Conservation (phyloP, 1,139 yeast genomes). For the Diutina catenulata region DNA sequence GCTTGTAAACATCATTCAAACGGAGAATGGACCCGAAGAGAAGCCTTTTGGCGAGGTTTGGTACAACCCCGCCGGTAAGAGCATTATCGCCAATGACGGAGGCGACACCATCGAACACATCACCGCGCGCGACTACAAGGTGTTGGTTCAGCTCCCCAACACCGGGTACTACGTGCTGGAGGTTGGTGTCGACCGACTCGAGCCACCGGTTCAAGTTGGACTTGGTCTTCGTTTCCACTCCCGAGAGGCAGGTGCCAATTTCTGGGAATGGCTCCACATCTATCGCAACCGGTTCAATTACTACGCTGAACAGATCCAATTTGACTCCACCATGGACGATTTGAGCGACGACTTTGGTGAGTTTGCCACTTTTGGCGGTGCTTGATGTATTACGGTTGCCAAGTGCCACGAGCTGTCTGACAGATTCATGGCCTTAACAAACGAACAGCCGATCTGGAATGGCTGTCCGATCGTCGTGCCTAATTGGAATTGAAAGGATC, state of each 20-base stretch:
- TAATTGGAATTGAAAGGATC: too few relatives aligned
- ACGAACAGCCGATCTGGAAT: too few relatives aligned
- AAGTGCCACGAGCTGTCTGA: too few relatives aligned
- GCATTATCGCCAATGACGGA: background rate
- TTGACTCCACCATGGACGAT: background rate
- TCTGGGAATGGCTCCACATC: background rate
- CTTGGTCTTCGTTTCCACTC: background rate
- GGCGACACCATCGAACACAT: background rate
- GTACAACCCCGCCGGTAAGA: background rate
- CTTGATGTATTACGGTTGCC: too few relatives aligned
- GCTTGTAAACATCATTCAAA: background rate
- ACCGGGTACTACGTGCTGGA: slow-evolving; percentile 1
- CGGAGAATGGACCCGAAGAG: background rate
- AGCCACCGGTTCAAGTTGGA: slow-evolving; percentile 1
- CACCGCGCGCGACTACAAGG: background rate
- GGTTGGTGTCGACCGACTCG: too few relatives aligned
- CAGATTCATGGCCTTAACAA: too few relatives aligned
- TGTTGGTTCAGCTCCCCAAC: background rate
- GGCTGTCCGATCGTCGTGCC: too few relatives aligned
- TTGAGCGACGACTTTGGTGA: slow-evolving; percentile 3
- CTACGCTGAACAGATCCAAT: background rate
- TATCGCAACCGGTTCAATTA: background rate
- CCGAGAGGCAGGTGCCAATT: background rate
- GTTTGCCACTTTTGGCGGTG: background rate
- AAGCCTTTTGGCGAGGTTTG: slow-evolving; percentile 2